Evolutionary conservation across 768 basidiomycete species (phyloP), one percentile per base, ranked within the genome.

Genomic region (Russula emetica): DNA sequence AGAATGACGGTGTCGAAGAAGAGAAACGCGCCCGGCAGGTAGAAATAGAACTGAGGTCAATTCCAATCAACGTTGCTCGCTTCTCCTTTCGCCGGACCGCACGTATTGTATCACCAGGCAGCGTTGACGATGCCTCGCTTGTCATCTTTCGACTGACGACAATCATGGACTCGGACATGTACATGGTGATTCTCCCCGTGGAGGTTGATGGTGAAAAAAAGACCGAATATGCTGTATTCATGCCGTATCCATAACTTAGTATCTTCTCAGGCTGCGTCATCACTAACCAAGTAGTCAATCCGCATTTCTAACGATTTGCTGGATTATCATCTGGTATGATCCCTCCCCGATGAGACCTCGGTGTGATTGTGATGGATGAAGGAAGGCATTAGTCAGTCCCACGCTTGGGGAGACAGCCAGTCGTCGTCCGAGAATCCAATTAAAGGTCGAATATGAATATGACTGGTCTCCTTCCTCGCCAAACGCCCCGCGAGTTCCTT

Each of bases 391-490:
- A 60, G 84, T 79, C 4, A 60, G 84, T 79, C 4, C 82, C 83
- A 0, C 82, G 76, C 69, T 79, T 9, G 32, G 32, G 8, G 32
- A 5, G 32, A 32, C 32, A 32, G 8, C 8, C 32, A 32, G 32
- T 32, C 32, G 32, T 32, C 32, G 32, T 32, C 32, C 32, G 8
- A 8, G 8, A 32, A 32, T 32, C 32, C 8, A 32, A 32, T 66
- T 85, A 85, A 70, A 85, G 82, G 65, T 85, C 83, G 66, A 85
- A 82, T 52, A 85, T 78, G 69, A 85, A 67, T 57, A 84, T 72
- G 5, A 81, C 81, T 8, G 8, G 18, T 42, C 5, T 78, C 80
- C 36, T 78, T 75, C 58, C 76, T 74, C 2, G 83, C 80, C 20
- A 85, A 72, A 6, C 85, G 75, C 83, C 84, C 85, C 2, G 76